Conservation (phyloP, 257 asterid genomes). For the Linaria vulgaris region DNA sequence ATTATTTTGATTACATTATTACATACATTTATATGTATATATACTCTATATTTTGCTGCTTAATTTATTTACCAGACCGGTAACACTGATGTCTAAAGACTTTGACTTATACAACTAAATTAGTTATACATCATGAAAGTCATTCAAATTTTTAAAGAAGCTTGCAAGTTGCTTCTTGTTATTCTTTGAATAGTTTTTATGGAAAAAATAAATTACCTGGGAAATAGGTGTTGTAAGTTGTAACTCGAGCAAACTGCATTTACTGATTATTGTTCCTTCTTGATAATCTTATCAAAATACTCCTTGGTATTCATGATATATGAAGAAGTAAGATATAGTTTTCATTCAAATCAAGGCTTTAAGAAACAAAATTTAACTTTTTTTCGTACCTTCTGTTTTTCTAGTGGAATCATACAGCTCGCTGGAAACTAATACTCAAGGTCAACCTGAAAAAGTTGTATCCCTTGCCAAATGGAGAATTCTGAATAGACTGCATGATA, state of each 20-base stretch:
- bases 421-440: conserved; percentile 85
- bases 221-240: conserved; percentile 4
- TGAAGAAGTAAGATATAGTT: background rate
- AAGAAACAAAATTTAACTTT: conserved; percentile 20
- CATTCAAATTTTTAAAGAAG: too few relatives aligned
- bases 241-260: conserved; percentile 9
- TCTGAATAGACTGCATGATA: conserved; percentile 91
- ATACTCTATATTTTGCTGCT: too few relatives aligned
- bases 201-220: background rate
- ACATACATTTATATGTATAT: too few relatives aligned
- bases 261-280: conserved; percentile 8
- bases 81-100: too few relatives aligned
- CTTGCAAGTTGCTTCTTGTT: background rate
- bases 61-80: too few relatives aligned
- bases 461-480: conserved; percentile 97
- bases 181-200: background rate
- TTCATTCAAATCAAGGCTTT: conserved; percentile 10
- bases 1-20: too few relatives aligned
- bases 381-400: conserved; percentile 32
- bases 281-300: background rate
- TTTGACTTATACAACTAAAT: too few relatives aligned
- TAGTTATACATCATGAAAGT: too few relatives aligned
- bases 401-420: conserved; percentile 94
- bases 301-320: background rate
- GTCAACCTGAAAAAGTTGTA: conserved; percentile 56